Percentiles rank a stretch among this genome's conserved stretches.
These are phyloP conservation scores for Dictyostelium capitatum DNA, from an alignment of 78 protist genomes.

Conservation along the genomic window DNA sequence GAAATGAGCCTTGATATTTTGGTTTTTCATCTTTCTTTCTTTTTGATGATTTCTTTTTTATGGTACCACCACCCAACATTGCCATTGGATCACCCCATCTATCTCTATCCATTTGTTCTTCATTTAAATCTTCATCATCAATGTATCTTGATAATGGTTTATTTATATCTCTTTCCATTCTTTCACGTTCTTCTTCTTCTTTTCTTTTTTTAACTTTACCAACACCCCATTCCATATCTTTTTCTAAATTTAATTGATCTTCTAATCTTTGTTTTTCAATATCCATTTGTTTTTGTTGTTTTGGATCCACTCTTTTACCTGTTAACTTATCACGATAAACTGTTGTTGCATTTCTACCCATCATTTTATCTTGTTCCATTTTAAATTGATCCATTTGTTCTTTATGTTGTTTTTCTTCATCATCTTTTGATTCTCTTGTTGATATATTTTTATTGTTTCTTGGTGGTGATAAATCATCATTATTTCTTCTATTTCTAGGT, in stretches of 20 bases:
- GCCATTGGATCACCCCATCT: conserved; percentile 86
- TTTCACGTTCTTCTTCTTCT: conserved; percentile 16
- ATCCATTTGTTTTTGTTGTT: not conserved
- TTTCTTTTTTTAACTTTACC: conserved; percentile 25
- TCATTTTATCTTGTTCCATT: conserved; percentile 25
- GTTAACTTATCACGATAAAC: conserved; percentile 41
- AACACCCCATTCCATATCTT: conserved; percentile 24
- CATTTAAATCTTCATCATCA: conserved; percentile 45
- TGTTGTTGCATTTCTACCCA: conserved; percentile 46
- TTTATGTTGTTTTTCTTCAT: not conserved
- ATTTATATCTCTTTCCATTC: conserved; percentile 21
- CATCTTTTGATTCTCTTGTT: not conserved
- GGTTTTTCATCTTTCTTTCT: conserved; percentile 28
- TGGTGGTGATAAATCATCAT: conserved; percentile 43
- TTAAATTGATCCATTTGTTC: conserved; percentile 21
- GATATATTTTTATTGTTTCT: not conserved
- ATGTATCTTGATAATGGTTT: conserved; percentile 44
- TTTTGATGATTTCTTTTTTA: not conserved
- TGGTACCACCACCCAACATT: not conserved
- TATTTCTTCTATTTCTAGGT: conserved; percentile 7
- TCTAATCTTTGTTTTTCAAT: not conserved
- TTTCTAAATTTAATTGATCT: not conserved
- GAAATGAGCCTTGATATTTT: conserved; percentile 47
- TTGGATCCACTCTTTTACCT: conserved; percentile 36
- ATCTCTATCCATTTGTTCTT: conserved; percentile 31